Evolutionary conservation across 768 basidiomycete genomes (phyloP), one percentile per base, ranked within the genome.

Genomic region (Leccinum olivaceopallidum): DNA sequence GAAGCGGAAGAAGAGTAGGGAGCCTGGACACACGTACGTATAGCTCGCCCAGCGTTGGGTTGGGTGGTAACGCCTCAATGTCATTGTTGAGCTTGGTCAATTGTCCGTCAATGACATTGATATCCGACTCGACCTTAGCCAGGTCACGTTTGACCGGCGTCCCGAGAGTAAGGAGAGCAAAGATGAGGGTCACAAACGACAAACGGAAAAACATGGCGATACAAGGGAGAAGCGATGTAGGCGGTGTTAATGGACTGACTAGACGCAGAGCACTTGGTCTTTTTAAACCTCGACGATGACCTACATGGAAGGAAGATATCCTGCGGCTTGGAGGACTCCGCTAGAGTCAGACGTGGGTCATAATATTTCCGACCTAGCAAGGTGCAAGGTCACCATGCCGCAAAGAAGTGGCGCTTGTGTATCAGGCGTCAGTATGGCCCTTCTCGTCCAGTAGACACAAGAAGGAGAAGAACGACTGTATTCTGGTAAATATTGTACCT

Each of bases 81-180:
- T 9, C 2, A 3, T 0, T 0, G 28, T 58, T 52, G 20, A 67
- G 61, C 0, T 14, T 36, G 0, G 13, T 36, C 34, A 36, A 36
- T 36, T 36, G 34, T 36, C 13, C 34, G 34, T 14, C 13, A 36
- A 36, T 36, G 34, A 14, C 34, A 36, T 13, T 14, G 13, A 36
- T 36, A 36, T 36, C 34, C 1, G 5, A 3, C 47, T 22, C 7
- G 9, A 67, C 30, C 39, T 30, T 4, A 4, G 2, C 5, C 2
- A 5, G n/a, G 53, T 52, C 57, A 48, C 61, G 68, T 56, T 53
- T 60, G 51, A 59, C 48, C 1, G 61, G 62, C n/a, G 39, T 42
- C 9, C 61, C 67, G 48, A 69, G 26, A 28, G 56, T 44, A n/a
- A 37, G 47, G 42, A 59, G 7, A 7, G 61, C 68, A 47, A 64